Conservation (phyloP, 106 monocot genomes). For the Dendrobium chrysotoxum region DNA sequence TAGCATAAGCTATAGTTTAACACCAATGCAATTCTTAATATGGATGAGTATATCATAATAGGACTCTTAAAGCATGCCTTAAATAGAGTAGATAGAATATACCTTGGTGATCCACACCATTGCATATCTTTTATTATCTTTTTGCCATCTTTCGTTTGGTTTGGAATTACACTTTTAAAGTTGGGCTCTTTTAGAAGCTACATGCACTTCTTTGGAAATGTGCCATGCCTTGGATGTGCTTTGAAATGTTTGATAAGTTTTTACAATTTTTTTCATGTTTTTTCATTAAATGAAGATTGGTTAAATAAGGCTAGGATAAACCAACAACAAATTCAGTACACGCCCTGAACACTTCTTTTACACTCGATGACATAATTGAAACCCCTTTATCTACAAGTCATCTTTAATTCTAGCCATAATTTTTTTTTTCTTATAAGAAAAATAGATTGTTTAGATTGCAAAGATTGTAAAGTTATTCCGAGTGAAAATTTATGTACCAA, state of each 20-base stretch:
- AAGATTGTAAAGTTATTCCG: too few species aligned
- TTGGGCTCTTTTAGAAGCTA: not conserved
- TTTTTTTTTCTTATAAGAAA: too few species aligned
- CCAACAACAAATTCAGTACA: too few species aligned
- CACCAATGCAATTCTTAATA: not conserved
- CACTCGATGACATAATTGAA: too few species aligned
- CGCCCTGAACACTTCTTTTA: too few species aligned
- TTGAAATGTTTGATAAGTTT: not conserved
- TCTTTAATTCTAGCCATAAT: too few species aligned
- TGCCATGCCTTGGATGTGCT: not conserved
- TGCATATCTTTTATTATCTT: not conserved
- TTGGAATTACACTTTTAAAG: too few species aligned
- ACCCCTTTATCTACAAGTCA: too few species aligned
- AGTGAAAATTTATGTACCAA: too few species aligned
- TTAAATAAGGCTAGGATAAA: not conserved
- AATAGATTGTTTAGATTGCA: too few species aligned
- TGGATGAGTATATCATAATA: not conserved
- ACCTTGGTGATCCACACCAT: not conserved
- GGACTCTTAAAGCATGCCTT: not conserved
- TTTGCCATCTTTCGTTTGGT: too few species aligned
- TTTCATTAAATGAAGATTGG: not conserved
- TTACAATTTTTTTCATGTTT: not conserved
- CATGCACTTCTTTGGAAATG: not conserved
- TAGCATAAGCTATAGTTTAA: not conserved
- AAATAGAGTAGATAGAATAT: not conserved